Conservation (phyloP, 345 rosid species). For the Geranium brycei region DNA sequence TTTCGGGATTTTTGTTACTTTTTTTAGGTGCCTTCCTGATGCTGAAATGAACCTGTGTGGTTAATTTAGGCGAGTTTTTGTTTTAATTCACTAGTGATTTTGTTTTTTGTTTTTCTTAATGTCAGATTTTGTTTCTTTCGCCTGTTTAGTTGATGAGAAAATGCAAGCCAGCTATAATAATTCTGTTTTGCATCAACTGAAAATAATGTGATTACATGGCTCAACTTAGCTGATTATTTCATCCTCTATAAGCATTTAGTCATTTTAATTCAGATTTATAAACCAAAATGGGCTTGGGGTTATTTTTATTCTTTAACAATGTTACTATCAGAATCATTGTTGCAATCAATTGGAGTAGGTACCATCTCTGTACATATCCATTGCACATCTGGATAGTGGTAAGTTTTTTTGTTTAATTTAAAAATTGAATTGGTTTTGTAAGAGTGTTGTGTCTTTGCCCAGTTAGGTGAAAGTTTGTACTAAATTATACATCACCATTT, state of each 20-base stretch:
- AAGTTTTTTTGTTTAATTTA: conserved; percentile 13
- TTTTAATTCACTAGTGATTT: too few species aligned
- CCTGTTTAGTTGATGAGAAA: conserved; percentile 1
- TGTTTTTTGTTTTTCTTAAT: too few species aligned
- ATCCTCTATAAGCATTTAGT: too few species aligned
- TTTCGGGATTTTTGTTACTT: background rate
- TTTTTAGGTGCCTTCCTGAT: background rate
- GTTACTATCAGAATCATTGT: conserved; percentile 54
- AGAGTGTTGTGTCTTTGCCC: conserved; percentile 2
- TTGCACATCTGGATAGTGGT: conserved; percentile 99
- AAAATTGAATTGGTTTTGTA: background rate
- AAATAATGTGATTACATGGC: too few species aligned
- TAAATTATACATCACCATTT: conserved; percentile 7
- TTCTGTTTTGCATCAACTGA: background rate
- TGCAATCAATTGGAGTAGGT: conserved; percentile 78
- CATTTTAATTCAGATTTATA: background rate
- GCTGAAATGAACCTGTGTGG: background rate
- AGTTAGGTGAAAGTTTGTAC: background rate
- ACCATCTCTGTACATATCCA: conserved; percentile 60
- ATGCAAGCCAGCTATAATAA: background rate
- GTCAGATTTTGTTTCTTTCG: too few species aligned
- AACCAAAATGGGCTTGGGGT: background rate
- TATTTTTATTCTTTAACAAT: conserved; percentile 22
- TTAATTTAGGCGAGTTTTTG: background rate
- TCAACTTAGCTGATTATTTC: too few species aligned